phyloP scores from a whole-genome alignment of 805 yeast species.

The Metschnikowia kunwiensis region DNA sequence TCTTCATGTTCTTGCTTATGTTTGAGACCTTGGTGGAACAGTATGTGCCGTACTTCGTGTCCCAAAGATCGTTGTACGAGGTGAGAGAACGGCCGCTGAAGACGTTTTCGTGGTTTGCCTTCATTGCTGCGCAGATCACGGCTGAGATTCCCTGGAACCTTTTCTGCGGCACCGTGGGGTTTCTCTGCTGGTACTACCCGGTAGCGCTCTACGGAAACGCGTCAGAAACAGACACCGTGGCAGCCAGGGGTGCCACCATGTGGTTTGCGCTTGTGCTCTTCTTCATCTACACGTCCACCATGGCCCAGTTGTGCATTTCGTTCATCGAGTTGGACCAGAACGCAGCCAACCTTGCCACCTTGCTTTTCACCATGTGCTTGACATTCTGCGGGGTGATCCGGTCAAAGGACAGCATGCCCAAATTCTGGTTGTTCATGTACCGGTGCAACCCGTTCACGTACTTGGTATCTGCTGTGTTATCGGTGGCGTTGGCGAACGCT shows the following conservation, averaged over 20 bases:
- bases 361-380: constrained; percentile 53
- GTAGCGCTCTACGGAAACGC: constrained; percentile 15
- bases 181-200: constrained; percentile 59
- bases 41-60: constrained; percentile 39
- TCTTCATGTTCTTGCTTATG: constrained; percentile 42
- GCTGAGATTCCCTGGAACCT: constrained; percentile 48
- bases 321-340: constrained; percentile 44
- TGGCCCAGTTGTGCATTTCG: constrained; percentile 21
- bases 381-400: constrained; percentile 54
- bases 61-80: constrained; percentile 43
- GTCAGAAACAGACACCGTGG: constrained; percentile 13
- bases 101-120: constrained; percentile 40
- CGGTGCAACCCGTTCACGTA: constrained; percentile 47
- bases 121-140: constrained; percentile 36
- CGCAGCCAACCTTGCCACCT: constrained; percentile 55
- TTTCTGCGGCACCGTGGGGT: constrained; percentile 56
- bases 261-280: constrained; percentile 26
- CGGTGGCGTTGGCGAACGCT: constrained; percentile 40
- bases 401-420: constrained; percentile 40
- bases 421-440: constrained; percentile 48
- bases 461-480: constrained; percentile 43
- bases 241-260: constrained; percentile 33
- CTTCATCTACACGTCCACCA: constrained; percentile 19
- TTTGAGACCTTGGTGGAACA: constrained; percentile 39
- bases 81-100: constrained; percentile 43